These are phyloP conservation scores for Plasmodium chabaudi DNA, from an alignment of 169 alveolate genomes.

Conservation along the genomic window DNA sequence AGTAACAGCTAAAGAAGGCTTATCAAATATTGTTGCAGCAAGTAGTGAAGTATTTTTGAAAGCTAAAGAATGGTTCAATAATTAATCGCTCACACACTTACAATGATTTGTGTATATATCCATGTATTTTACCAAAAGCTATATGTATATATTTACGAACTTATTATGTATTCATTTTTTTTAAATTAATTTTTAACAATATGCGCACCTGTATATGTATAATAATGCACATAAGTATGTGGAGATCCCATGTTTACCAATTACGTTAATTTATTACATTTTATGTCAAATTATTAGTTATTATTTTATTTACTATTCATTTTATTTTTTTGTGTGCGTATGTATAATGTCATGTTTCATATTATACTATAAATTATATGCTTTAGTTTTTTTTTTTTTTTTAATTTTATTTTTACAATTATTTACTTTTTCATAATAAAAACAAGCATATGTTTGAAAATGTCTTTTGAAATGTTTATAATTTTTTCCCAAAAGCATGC, in stretches of 20 bases:
- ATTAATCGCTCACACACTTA: background rate
- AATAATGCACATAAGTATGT: background rate
- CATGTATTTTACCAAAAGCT: too few species aligned
- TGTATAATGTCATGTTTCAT: background rate
- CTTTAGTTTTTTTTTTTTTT: too few species aligned
- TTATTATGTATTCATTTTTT: conserved; percentile 3
- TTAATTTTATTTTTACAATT: too few species aligned
- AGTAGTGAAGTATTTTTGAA: conserved; percentile 81
- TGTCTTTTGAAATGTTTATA: background rate
- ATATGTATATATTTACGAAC: too few species aligned
- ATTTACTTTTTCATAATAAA: too few species aligned
- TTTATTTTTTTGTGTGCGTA: background rate
- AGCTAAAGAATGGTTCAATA: conserved; percentile 87
- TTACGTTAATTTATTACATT: background rate
- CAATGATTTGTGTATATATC: too few species aligned
- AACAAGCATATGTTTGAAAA: too few species aligned
- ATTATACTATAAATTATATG: background rate
- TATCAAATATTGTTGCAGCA: conserved; percentile 81
- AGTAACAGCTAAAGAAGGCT: conserved; percentile 78
- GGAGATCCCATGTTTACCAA: background rate
- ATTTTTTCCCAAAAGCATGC: background rate
- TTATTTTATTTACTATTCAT: too few species aligned
- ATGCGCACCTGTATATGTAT: background rate
- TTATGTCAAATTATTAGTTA: background rate
- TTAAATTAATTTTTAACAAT: conserved; percentile 33